Conservation (phyloP, 306 rosid genomes). For the Ormosia semicastrata region DNA sequence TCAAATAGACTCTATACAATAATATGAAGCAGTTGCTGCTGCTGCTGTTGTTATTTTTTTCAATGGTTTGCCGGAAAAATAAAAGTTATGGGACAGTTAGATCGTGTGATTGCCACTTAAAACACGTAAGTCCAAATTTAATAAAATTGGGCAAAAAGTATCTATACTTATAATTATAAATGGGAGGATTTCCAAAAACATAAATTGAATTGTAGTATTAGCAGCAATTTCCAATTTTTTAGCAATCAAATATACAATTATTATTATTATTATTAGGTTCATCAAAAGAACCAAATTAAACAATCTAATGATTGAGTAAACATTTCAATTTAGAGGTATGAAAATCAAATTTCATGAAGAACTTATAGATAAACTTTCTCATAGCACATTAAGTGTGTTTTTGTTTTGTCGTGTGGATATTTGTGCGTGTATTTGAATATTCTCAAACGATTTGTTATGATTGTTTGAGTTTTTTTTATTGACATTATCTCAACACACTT, state of each 20-base stretch:
- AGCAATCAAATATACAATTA: not conserved
- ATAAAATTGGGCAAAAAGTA: not conserved
- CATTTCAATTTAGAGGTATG: not conserved
- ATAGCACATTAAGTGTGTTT: not conserved
- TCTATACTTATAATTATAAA: not conserved
- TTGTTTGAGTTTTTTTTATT: too few species aligned
- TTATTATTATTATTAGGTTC: not conserved
- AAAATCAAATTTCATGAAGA: not conserved
- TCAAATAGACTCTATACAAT: too few species aligned
- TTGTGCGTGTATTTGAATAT: too few species aligned
- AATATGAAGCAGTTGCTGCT: not conserved
- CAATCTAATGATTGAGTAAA: not conserved
- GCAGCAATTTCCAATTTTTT: not conserved
- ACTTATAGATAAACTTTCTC: not conserved
- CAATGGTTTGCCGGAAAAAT: not conserved
- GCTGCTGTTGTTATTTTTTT: not conserved
- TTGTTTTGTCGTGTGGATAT: too few species aligned
- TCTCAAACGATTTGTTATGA: too few species aligned
- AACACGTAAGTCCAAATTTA: not conserved
- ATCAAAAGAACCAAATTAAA: not conserved
- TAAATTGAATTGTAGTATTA: not conserved
- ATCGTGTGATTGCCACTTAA: conserved; percentile 2
- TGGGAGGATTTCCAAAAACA: not conserved
- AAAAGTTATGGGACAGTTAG: not conserved
- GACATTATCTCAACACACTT: too few species aligned